Percentiles rank a stretch among this genome's conserved stretches.
Conservation (phyloP, 1,284 basidiomycete species). For the Mycena citricolor region DNA sequence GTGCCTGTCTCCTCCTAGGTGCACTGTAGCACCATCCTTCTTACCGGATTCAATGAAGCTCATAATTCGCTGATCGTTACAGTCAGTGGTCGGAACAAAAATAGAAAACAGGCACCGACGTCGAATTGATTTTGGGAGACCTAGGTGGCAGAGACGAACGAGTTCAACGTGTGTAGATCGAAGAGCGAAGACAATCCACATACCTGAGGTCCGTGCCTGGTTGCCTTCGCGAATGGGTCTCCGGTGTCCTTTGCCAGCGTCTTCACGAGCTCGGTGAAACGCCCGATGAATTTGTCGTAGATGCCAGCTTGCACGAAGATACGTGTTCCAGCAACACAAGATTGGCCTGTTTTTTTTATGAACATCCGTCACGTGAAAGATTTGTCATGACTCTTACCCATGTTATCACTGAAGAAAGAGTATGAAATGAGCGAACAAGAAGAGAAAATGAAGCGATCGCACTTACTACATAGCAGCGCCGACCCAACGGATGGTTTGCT, state of each 20-base stretch:
- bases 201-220: conserved; percentile 43
- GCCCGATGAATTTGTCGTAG: conserved; percentile 76
- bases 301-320: conserved; percentile 84
- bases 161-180: neutral
- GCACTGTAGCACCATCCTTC: conserved; percentile 79
- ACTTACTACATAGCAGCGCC: conserved; percentile 76
- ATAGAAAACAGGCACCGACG: conserved; percentile 24
- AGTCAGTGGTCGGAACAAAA: neutral
- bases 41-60: conserved; percentile 86
- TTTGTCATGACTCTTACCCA: conserved; percentile 19
- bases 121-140: conserved; percentile 43
- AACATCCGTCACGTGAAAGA: neutral
- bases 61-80: conserved; percentile 69
- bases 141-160: conserved; percentile 5
- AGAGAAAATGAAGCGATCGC: conserved; percentile 80
- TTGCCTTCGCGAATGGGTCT: conserved; percentile 74
- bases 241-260: conserved; percentile 59
- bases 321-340: conserved; percentile 70
- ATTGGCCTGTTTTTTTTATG: conserved; percentile 33
- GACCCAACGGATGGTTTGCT: conserved; percentile 82
- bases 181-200: neutral
- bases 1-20: conserved; percentile 73
- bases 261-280: conserved; percentile 59
- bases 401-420: conserved; percentile 5
- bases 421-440: conserved; percentile 42